These are phyloP conservation scores for Euphorbia peplus DNA, from an alignment of 345 rosid species.

Conservation along the genomic window DNA sequence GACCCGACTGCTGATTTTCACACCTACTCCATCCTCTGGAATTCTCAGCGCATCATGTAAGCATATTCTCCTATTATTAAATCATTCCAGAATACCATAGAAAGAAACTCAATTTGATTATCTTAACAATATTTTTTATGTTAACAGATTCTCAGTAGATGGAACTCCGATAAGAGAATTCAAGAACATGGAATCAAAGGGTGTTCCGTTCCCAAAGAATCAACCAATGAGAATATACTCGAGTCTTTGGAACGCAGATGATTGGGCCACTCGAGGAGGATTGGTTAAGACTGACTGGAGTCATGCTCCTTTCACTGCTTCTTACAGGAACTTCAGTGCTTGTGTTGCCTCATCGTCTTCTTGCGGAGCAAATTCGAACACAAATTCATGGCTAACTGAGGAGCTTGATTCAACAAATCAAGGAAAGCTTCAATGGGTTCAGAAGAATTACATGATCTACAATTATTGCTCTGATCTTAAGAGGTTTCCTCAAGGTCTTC, in stretches of 20 bases:
- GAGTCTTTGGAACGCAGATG: conserved; percentile 69
- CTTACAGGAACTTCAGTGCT: conserved; percentile 45
- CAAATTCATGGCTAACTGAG: neutral
- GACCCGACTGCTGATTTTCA: conserved; percentile 66
- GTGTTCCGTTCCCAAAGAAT: conserved; percentile 50
- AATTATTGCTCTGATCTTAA: conserved; percentile 45
- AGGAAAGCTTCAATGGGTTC: conserved; percentile 49
- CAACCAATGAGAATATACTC: conserved; percentile 61
- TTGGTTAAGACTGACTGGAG: conserved; percentile 64
- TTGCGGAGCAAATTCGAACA: neutral
- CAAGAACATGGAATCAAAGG: conserved; percentile 36
- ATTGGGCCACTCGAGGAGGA: conserved; percentile 79
- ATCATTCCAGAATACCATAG: neutral
- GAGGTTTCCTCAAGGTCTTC: conserved; percentile 48
- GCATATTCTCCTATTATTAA: conserved; percentile 4
- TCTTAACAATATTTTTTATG: neutral
- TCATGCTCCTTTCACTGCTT: conserved; percentile 57
- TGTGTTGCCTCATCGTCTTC: conserved; percentile 36
- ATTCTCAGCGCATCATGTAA: conserved; percentile 53
- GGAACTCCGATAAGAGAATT: conserved; percentile 63
- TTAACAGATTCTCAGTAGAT: conserved; percentile 48
- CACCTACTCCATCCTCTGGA: conserved; percentile 64
- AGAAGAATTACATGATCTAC: conserved; percentile 44
- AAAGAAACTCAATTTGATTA: neutral
- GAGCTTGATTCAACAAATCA: conserved; percentile 25